A percentile compares a stretch with the other conserved stretches of the same genome.
Conservation (phyloP, 129 eudicot species). For the Erigeron canadensis region DNA sequence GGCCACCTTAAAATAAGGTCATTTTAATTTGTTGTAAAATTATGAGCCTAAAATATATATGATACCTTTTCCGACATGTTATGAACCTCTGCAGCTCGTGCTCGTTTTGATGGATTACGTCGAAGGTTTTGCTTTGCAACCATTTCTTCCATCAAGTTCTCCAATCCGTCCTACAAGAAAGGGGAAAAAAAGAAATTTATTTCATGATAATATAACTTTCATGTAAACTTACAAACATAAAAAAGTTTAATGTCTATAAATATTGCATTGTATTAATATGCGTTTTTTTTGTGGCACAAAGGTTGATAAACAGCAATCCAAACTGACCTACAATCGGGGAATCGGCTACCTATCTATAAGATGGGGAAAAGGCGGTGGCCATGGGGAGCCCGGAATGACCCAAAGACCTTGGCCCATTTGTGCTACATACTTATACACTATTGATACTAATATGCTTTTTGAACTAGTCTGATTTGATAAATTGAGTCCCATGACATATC, state of each 20-base stretch:
- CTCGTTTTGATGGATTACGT: constrained; percentile 66
- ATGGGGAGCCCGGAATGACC: too few species aligned
- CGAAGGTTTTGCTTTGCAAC: constrained; percentile 33
- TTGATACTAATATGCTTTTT: too few species aligned
- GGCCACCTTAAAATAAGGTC: neutral
- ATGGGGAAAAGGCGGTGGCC: too few species aligned
- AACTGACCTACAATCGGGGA: too few species aligned
- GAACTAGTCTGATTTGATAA: too few species aligned
- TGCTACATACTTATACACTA: too few species aligned
- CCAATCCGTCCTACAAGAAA: constrained; percentile 47
- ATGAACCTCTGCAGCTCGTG: constrained; percentile 93
- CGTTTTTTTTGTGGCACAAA: too few species aligned
- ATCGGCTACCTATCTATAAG: too few species aligned
- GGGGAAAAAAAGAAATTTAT: neutral
- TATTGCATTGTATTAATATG: too few species aligned
- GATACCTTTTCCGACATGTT: constrained; percentile 88
- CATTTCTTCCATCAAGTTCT: constrained; percentile 55
- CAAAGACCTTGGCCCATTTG: too few species aligned
- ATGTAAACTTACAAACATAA: neutral
- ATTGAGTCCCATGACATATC: too few species aligned
- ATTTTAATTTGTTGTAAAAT: neutral
- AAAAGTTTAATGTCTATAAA: neutral
- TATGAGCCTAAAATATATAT: neutral
- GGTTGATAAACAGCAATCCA: too few species aligned
- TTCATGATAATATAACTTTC: neutral